phyloP scores from a whole-genome alignment of 768 basidiomycete species.

The Fistulinella prunicolor region DNA sequence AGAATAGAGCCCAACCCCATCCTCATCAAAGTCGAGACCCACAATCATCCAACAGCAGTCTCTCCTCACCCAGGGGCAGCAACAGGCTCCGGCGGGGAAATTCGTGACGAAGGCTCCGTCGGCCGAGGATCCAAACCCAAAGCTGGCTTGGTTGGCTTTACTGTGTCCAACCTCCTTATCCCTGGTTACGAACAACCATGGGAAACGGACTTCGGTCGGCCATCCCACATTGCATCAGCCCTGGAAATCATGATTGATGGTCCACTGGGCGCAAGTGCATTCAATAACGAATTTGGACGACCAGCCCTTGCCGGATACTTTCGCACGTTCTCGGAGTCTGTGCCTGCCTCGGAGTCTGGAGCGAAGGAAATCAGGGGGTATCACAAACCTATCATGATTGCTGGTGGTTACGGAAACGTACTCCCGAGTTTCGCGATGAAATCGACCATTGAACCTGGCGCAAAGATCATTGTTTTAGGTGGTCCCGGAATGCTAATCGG shows the following conservation, averaged over 20 bases:
- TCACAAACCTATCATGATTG: slow-evolving; percentile 99
- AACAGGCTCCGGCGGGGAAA: slow-evolving; percentile 97
- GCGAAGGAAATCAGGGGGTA: slow-evolving; percentile 80
- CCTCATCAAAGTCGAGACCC: slow-evolving; percentile 96
- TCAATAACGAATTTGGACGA: slow-evolving; percentile 98
- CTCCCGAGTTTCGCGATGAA: slow-evolving; percentile 82
- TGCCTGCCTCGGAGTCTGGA: slow-evolving; percentile 52
- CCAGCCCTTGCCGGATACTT: slow-evolving; percentile 93
- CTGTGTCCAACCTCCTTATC: slow-evolving; percentile 90
- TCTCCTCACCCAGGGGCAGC: slow-evolving; percentile 99
- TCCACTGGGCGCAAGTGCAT: slow-evolving; percentile 90
- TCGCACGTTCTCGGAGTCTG: slow-evolving; percentile 85
- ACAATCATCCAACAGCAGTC: slow-evolving; percentile 98
- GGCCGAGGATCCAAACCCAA: slow-evolving; percentile 95
- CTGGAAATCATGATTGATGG: slow-evolving; percentile 97
- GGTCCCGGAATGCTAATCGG: slow-evolving; percentile 97
- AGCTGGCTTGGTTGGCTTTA: slow-evolving; percentile 90
- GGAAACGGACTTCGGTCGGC: slow-evolving; percentile 93
- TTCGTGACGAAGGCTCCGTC: slow-evolving; percentile 95
- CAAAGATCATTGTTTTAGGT: slow-evolving; percentile 89
- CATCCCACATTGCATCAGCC: slow-evolving; percentile 87
- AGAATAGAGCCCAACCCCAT: slow-evolving; percentile 76
- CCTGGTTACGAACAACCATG: slow-evolving; percentile 91
- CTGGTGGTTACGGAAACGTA: slow-evolving; percentile 94
- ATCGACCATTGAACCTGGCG: slow-evolving; percentile 68